Percentiles rank a stretch among this genome's conserved stretches.
Conservation (phyloP, 148 eudicot species). For the Vaccinium myrtillus region DNA sequence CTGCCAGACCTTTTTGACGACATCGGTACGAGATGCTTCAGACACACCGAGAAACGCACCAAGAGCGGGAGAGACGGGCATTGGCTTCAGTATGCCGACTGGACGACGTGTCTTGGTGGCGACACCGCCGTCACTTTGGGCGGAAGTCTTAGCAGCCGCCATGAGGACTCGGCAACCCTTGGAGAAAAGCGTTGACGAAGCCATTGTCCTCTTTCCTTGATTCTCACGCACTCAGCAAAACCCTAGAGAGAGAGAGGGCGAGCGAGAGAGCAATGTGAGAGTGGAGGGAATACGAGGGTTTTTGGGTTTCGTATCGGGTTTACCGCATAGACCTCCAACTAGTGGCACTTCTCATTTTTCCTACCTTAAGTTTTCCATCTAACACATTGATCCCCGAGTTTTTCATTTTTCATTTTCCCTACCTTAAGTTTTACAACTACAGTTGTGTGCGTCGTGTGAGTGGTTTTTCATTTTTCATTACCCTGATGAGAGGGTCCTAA, state of each 20-base stretch:
- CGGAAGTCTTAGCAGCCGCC: slow-evolving; percentile 30
- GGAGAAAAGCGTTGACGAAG: slow-evolving; percentile 28
- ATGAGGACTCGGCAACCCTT: slow-evolving; percentile 37
- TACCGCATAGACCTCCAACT: neutral
- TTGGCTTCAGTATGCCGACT: slow-evolving; percentile 33
- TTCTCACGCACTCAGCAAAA: neutral
- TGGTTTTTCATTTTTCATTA: too few species aligned
- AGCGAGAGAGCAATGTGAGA: neutral
- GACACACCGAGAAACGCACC: slow-evolving; percentile 39
- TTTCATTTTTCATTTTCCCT: too few species aligned
- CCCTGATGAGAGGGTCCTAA: too few species aligned
- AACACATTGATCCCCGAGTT: too few species aligned
- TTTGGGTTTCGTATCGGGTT: neutral
- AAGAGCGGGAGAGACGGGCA: slow-evolving; percentile 47
- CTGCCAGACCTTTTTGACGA: slow-evolving; percentile 55
- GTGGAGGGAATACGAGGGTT: neutral
- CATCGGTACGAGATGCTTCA: slow-evolving; percentile 46
- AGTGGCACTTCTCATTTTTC: too few species aligned
- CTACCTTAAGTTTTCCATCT: too few species aligned
- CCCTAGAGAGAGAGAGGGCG: neutral
- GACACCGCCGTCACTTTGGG: slow-evolving; percentile 13
- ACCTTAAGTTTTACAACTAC: too few species aligned
- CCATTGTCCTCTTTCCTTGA: slow-evolving; percentile 7
- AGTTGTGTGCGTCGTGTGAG: too few species aligned
- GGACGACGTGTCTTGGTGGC: slow-evolving; percentile 4